Evolutionary conservation across 345 rosid species (phyloP).

Genomic region (Capsella bursapastoris): DNA sequence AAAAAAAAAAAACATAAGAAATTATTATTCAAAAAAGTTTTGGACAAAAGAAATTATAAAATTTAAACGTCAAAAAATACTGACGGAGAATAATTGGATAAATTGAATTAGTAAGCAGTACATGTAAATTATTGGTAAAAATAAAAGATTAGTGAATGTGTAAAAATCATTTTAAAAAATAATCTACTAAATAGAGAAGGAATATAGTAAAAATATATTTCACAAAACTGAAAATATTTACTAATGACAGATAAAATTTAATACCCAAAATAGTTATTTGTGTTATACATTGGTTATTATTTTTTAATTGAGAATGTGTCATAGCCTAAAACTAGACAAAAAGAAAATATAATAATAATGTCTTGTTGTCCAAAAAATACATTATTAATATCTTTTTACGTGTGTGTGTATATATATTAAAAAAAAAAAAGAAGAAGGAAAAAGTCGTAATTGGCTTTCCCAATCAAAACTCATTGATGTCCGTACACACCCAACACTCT

Average conservation of each 20-base stretch:
- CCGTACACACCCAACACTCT: slow-evolving; percentile 64
- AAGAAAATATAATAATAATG: neutral
- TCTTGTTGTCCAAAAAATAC: slow-evolving; percentile 19
- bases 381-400: neutral
- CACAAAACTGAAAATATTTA: slow-evolving; percentile 11
- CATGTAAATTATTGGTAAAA: neutral
- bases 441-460: slow-evolving; percentile 20
- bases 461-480: slow-evolving; percentile 32
- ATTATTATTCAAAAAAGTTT: too few species aligned
- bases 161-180: neutral
- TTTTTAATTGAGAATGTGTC: slow-evolving; percentile 12
- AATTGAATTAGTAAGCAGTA: neutral
- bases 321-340: slow-evolving; percentile 10
- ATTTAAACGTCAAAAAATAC: too few species aligned
- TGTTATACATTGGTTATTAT: slow-evolving; percentile 9
- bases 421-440: neutral
- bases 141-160: neutral
- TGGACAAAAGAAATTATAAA: too few species aligned
- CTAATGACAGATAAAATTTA: slow-evolving; percentile 9
- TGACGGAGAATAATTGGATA: too few species aligned
- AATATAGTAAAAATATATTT: neutral
- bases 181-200: neutral
- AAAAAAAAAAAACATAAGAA: too few species aligned
- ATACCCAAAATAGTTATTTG: slow-evolving; percentile 16
- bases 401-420: neutral